Evolutionary conservation across 805 yeast species (phyloP).

Genomic region (Schizosaccharomyces octosporus): DNA sequence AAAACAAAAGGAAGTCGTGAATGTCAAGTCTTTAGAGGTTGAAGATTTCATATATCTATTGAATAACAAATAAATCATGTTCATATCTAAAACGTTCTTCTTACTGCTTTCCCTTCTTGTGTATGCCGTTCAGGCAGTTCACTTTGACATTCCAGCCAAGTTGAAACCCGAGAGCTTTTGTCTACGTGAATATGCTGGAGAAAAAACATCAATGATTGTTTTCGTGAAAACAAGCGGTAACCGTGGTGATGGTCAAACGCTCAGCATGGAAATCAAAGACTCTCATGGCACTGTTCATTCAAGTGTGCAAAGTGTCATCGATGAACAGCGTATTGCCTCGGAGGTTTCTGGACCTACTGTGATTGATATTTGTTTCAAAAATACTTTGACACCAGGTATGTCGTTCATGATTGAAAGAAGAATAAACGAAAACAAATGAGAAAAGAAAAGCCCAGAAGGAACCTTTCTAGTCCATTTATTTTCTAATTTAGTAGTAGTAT

Average conservation of each 20-base stretch:
- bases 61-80: background rate
- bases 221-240: conserved; percentile 51
- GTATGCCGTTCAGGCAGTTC: background rate
- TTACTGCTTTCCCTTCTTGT: conserved; percentile 6
- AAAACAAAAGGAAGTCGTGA: too few species aligned
- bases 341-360: background rate
- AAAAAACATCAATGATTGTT: conserved; percentile 70
- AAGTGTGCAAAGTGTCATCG: conserved; percentile 51
- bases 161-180: conserved; percentile 31
- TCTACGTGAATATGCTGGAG: conserved; percentile 71
- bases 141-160: background rate
- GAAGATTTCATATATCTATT: too few species aligned
- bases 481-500: background rate
- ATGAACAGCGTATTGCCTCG: conserved; percentile 22
- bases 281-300: conserved; percentile 45
- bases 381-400: background rate
- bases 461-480: background rate
- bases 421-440: too few species aligned
- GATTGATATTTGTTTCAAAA: conserved; percentile 66
- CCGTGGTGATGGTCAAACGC: conserved; percentile 66
- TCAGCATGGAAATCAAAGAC: conserved; percentile 25
- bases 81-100: background rate
- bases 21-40: too few species aligned
- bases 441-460: too few species aligned
- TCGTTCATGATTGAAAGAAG: background rate